phyloP scores from a whole-genome alignment of 768 basidiomycete genomes.

The Collybia sordida region DNA sequence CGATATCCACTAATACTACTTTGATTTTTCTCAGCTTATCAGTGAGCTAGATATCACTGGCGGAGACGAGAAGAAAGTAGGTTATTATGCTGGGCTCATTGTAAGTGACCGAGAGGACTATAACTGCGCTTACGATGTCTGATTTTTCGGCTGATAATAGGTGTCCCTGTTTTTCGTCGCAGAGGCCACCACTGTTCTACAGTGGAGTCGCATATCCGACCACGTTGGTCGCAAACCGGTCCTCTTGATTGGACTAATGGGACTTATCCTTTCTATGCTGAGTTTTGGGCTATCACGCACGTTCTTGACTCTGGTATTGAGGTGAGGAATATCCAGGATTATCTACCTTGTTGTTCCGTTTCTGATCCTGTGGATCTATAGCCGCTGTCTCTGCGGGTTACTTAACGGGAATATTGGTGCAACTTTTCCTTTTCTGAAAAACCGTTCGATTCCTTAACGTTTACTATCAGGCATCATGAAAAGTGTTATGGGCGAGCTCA shows the following conservation, averaged over 20 bases:
- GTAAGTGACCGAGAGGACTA: conserved; percentile 23
- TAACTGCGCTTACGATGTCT: background rate
- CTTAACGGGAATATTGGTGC: conserved; percentile 67
- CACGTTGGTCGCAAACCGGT: conserved; percentile 61
- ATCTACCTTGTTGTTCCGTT: background rate
- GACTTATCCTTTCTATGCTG: conserved; percentile 50
- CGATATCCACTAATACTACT: no score
- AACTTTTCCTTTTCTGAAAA: conserved; percentile 2
- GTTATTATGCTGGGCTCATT: conserved; percentile 68
- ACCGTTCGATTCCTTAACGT: background rate
- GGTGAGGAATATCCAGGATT: conserved; percentile 33
- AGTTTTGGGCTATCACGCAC: conserved; percentile 63
- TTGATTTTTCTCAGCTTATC: conserved; percentile 48
- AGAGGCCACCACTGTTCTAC: conserved; percentile 56
- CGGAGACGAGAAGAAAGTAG: conserved; percentile 62
- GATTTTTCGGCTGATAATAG: conserved; percentile 23
- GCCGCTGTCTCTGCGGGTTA: conserved; percentile 67
- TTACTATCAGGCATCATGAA: conserved; percentile 63
- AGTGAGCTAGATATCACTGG: conserved; percentile 63
- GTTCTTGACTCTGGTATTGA: conserved; percentile 53
- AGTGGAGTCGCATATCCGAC: conserved; percentile 67
- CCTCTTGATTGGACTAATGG: conserved; percentile 53
- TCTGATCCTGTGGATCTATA: conserved; percentile 16
- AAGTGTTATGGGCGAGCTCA: conserved; percentile 66
- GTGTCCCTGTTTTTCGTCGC: conserved; percentile 63